Evolutionary conservation across 2,329 filamentous ascomycete genomes (phyloP), one percentile per base, ranked within the genome.

Genomic region (Thermomyces lanuginosus): DNA sequence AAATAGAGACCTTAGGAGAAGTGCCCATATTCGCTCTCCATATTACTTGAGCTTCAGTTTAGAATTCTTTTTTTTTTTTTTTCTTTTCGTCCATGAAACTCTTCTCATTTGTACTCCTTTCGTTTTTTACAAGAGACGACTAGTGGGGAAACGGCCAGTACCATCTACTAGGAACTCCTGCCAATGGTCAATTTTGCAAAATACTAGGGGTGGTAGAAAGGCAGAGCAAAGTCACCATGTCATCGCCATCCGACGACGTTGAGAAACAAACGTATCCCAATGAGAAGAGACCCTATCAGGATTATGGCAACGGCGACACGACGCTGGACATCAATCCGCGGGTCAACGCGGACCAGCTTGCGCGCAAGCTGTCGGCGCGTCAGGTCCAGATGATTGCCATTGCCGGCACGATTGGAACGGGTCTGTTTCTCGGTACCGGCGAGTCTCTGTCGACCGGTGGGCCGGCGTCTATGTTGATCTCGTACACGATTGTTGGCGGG

Each of bases 321-420:
- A 20, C 18, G 18, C 7, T 20, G 18, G 18, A 20, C 7, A 10
- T 10, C 18, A 7, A 7, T 10, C 8, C 18, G 18, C 10, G 8
- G n/a, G 35, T 52, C 22, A 44, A 46, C 13, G 52, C 56, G 2
- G 63, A 69, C 38, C 54, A 51, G 28, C 53, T 75, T 7, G 56
- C 57, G 11, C 64, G 70, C 4, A 61, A 64, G 21, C 55, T 74
- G 8, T 68, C 65, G 2, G 54, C 66, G 14, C 40, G 64, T 36
- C 66, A 70, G 42, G 64, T 69, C 26, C 63, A 68, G 32, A 66
- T 69, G 46, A 69, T 70, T 27, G 47, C 53, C 3, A 56, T 57
- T 22, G 53, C 53, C 28, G 53, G 53, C 37, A 53, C 55, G 7
- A 54, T 57, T 31, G 55, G 54, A 26, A 57, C 53, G 15, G 54